Conservation (phyloP, 352 stramenopile genomes). For the Phytopythium ostracodes region DNA sequence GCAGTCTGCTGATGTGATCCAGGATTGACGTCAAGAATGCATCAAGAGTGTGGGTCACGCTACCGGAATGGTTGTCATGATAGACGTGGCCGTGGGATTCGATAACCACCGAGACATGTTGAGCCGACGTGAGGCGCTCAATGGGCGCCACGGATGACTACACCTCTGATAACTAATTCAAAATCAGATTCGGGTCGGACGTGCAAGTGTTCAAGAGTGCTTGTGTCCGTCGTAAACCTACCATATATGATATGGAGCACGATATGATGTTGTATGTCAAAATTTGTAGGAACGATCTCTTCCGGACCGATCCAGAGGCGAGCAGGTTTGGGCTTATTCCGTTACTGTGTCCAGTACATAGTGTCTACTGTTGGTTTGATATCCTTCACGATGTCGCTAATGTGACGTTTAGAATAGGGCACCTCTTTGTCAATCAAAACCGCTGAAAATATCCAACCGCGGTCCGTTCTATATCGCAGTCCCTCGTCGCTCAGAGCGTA, state of each 20-base stretch:
- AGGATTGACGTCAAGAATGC: too few relatives aligned
- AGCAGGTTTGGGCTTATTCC: neutral
- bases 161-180: slow-evolving; percentile 1
- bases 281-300: slow-evolving; percentile 4
- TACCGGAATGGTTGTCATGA: neutral
- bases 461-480: slow-evolving; percentile 1
- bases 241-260: neutral
- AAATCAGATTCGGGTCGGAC: neutral
- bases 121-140: neutral
- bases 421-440: slow-evolving; percentile 3
- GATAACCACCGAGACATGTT: slow-evolving; percentile 3
- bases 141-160: neutral
- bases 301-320: neutral
- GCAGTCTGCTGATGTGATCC: too few relatives aligned
- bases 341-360: neutral
- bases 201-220: neutral
- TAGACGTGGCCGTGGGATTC: slow-evolving; percentile 9
- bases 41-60: neutral
- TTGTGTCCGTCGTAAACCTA: neutral
- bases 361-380: too few relatives aligned
- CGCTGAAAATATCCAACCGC: slow-evolving; percentile 4
- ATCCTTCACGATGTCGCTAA: too few relatives aligned
- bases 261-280: neutral
- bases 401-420: neutral
- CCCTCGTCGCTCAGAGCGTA: neutral